phyloP scores from a whole-genome alignment of 176 grass and related monocot genomes.

The Typha latifolia region DNA sequence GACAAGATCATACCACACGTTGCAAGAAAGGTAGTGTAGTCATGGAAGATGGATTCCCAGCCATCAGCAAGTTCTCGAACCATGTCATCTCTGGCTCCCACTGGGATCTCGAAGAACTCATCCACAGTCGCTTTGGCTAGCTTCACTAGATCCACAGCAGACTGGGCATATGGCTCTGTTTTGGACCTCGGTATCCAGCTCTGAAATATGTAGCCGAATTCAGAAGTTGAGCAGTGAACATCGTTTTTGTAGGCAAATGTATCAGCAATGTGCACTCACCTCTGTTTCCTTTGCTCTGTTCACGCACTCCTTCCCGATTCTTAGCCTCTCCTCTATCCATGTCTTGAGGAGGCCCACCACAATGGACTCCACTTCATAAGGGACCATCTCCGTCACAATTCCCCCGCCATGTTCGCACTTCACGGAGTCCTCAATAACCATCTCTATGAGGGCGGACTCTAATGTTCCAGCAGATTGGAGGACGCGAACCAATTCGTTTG shows the following conservation, averaged over 20 bases:
- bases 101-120: conserved; percentile 79
- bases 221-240: neutral
- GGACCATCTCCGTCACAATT: conserved; percentile 68
- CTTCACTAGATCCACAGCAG: conserved; percentile 73
- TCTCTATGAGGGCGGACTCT: conserved; percentile 73
- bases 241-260: neutral
- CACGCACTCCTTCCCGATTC: conserved; percentile 52
- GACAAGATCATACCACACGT: conserved; percentile 54
- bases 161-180: conserved; percentile 57
- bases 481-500: conserved; percentile 73
- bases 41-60: conserved; percentile 47
- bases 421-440: conserved; percentile 57
- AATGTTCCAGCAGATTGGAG: conserved; percentile 61
- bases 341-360: conserved; percentile 64
- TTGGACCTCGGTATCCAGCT: conserved; percentile 89
- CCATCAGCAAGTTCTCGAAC: conserved; percentile 72
- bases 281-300: conserved; percentile 79
- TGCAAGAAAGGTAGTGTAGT: conserved; percentile 71
- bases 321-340: conserved; percentile 85
- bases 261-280: conserved; percentile 21
- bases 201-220: conserved; percentile 13
- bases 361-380: conserved; percentile 74
- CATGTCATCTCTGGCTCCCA: conserved; percentile 56
- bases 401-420: conserved; percentile 52
- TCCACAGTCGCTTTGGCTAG: conserved; percentile 50